Base-by-base conservation (phyloP, 768 basidiomycete species). In the Mycena sanguinolenta region DNA sequence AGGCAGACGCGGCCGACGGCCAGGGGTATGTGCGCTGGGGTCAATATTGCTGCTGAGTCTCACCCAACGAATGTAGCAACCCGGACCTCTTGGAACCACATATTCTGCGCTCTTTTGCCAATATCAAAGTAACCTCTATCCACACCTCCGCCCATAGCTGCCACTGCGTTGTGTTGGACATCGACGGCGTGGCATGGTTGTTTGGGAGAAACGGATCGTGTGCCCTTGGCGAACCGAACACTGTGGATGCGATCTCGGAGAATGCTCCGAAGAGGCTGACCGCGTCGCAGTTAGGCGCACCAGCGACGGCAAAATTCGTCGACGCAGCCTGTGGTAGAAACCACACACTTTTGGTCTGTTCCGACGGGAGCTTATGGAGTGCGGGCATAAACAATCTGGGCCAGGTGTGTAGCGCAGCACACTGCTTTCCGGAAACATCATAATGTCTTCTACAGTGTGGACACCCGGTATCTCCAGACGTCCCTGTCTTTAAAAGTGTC, bases 21-120 rank as follows among this genome's bases (percentile, higher is more conserved):
- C 75, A 78, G 61, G 69, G 78, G 86, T 85, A 73, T 75, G 85
- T 82, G 49, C 25, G 38, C 39, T 39, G 55, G 50, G 50, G 34
- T 50, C 53, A 21, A 50, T 13, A 12, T 1, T n/a, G 14, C 27
- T 6, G 23, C 59, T 44, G 30, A 58, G 38, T 27, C 27, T 30
- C 36, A 44, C 13, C 16, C 12, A 32, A 34, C 21, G 23, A 39
- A 58, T 36, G 57, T 75, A 88, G 86, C 79, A 89, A 86, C 70
- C 92, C 95, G 4, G 96, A 98, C 85, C 88, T 98, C 4, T 86
- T 92, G 62, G 90, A 94, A 79, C 96, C 96, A 0, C 89, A 96
- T 80, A 95, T 97, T 75, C 87, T 98, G 21, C 93, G 97, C 66
- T 94, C 95, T 0, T 84, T 98, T 36, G 86, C 89, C 78, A 96